Evolutionary conservation across 73 alveolate species (phyloP), one percentile per base, ranked within the genome.

Genomic region (Blepharisma stoltei): DNA sequence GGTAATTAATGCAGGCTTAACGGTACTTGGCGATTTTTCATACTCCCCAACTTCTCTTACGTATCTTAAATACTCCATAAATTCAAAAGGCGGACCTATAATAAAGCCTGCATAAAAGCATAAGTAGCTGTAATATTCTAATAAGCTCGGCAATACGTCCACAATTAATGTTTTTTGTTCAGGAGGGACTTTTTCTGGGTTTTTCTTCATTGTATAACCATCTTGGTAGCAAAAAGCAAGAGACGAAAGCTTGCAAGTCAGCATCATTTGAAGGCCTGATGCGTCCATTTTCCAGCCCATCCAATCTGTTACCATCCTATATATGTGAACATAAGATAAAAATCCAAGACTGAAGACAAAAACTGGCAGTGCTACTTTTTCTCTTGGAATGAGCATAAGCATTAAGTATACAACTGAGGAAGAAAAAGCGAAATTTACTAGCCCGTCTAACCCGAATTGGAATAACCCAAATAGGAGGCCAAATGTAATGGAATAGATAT

Each of bases 51-150:
- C 82, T 83, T 76, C 81, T 23, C 80, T 78, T 46, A 96, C 80
- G 76, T 87, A 94, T 47, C 79, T 81, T 6, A 82, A 84, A 73
- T 81, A 94, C 80, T 96, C 99, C 55, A 86, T 83, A 84, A 77
- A 96, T 55, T 96, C 99, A 80, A 88, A 83, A 78, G 90, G 77
- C 0, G 99, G 99, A 38, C 98, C 99, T 8, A 86, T 83, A n/a
- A 91, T 54, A 52, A 91, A 79, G 1, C 96, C 94, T 68, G 94
- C 85, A 76, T 86, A 83, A 86, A 92, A 92, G 85, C 83, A 88
- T 7, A 92, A 85, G 81, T 80, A 96, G 43, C 92, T 76, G 41
- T 84, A 67, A 32, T 84, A 79, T 70, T 91, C 95, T 37, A 95
- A 70, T 9, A 88, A 65, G 38, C 83, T 80, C 0, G 99, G 99